Evolutionary conservation across 2,329 filamentous ascomycete genomes (phyloP).

Genomic region (Claviceps capensis): DNA sequence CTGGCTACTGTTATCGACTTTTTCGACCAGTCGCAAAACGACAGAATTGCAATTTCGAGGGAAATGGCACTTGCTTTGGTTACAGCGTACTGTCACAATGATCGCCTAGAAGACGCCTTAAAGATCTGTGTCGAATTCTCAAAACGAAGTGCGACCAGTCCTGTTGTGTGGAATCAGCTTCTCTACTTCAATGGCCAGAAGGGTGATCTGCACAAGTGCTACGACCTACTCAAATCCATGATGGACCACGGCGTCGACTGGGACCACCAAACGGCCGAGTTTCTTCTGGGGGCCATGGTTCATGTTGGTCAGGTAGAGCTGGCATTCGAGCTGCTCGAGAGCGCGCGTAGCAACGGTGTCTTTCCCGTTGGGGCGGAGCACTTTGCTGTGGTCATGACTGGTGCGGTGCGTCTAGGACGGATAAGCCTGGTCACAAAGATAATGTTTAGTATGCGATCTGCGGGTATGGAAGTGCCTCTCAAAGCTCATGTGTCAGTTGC

Average conservation of each 20-base stretch:
- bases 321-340: constrained; percentile 33
- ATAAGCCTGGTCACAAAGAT: constrained; percentile 27
- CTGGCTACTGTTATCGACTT: constrained; percentile 53
- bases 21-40: constrained; percentile 46
- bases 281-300: constrained; percentile 34
- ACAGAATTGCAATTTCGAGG: constrained; percentile 34
- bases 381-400: constrained; percentile 39
- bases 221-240: constrained; percentile 36
- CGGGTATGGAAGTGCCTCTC: constrained; percentile 28
- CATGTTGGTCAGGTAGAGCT: constrained; percentile 34
- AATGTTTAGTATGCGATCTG: constrained; percentile 27
- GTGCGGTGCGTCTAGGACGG: constrained; percentile 32
- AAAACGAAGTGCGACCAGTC: constrained; percentile 34
- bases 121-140: constrained; percentile 35
- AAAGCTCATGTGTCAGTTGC: constrained; percentile 29
- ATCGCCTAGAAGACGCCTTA: constrained; percentile 22
- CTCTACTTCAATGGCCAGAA: constrained; percentile 54
- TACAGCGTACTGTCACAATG: constrained; percentile 44
- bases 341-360: constrained; percentile 27
- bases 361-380: constrained; percentile 35
- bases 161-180: constrained; percentile 66
- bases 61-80: constrained; percentile 53
- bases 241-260: constrained; percentile 30
- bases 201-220: constrained; percentile 36
- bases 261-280: constrained; percentile 35